Percentiles rank a stretch among this genome's conserved stretches.
Evolutionary conservation across 2,329 filamentous ascomycete genomes (phyloP).

Genomic region (Exophiala spinifera): DNA sequence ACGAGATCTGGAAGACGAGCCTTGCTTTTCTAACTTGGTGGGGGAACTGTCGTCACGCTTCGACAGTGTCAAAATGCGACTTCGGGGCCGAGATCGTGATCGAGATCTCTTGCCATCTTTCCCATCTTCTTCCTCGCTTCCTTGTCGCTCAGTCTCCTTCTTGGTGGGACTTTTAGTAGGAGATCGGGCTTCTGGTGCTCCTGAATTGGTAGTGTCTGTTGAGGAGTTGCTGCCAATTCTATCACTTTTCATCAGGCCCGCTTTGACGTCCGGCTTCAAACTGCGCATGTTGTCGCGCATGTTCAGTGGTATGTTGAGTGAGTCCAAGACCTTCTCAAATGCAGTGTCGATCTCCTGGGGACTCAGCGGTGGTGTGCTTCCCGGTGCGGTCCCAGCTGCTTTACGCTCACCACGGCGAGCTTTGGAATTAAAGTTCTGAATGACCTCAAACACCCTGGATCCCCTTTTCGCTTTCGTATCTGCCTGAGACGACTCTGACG

Average conservation of each 20-base stretch:
- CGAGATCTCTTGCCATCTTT: conserved; percentile 45
- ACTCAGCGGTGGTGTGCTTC: conserved; percentile 15
- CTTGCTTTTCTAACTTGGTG: conserved; percentile 70
- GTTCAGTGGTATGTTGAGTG: conserved; percentile 88
- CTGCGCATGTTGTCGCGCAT: conserved; percentile 94
- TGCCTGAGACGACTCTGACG: conserved; percentile 15
- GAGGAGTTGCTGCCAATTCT: conserved; percentile 63
- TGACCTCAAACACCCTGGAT: conserved; percentile 27
- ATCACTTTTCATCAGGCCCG: conserved; percentile 90
- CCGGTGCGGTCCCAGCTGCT: background rate
- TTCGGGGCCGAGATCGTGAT: conserved; percentile 55
- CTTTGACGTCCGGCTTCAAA: conserved; percentile 84
- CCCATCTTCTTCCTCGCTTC: conserved; percentile 38
- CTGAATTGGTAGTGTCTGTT: conserved; percentile 47
- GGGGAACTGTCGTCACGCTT: conserved; percentile 64
- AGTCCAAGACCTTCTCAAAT: conserved; percentile 58
- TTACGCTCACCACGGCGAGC: conserved; percentile 12
- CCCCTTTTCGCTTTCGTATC: conserved; percentile 24
- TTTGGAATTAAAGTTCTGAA: conserved; percentile 27
- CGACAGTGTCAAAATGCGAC: conserved; percentile 75
- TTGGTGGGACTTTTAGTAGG: conserved; percentile 30
- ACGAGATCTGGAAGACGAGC: conserved; percentile 36
- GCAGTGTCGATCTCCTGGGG: conserved; percentile 29
- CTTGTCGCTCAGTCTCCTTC: conserved; percentile 44
- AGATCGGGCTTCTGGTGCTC: conserved; percentile 34